A percentile compares a stretch with the other conserved stretches of the same genome.
Evolutionary conservation across 179 eudicot genomes (phyloP).

Genomic region (Nepenthes alata): DNA sequence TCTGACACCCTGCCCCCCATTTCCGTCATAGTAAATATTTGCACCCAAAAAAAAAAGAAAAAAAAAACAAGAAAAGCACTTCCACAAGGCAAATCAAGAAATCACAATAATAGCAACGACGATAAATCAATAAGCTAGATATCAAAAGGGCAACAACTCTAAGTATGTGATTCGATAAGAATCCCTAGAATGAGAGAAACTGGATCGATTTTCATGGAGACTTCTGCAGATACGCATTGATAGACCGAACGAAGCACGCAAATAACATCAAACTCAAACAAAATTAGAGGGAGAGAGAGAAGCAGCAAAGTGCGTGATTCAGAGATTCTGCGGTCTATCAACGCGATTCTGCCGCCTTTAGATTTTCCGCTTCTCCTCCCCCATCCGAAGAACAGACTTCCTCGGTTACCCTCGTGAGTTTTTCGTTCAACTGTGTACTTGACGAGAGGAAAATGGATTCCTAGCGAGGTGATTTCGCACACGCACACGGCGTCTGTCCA

Average conservation of each 20-base stretch:
- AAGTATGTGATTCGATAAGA: neutral
- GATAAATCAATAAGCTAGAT: neutral
- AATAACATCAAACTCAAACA: slow-evolving; percentile 6
- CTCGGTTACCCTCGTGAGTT: too few relatives aligned
- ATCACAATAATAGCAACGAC: neutral
- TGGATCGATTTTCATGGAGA: slow-evolving; percentile 9
- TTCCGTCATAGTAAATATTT: slow-evolving; percentile 1
- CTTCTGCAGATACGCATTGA: slow-evolving; percentile 58
- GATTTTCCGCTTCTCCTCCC: slow-evolving; percentile 4
- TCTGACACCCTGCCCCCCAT: slow-evolving; percentile 7
- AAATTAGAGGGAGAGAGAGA: neutral
- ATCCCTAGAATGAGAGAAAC: neutral
- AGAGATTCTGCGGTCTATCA: slow-evolving; percentile 76
- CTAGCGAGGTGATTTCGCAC: too few relatives aligned
- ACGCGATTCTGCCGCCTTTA: slow-evolving; percentile 57
- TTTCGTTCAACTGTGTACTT: too few relatives aligned
- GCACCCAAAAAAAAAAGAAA: neutral
- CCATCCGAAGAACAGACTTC: too few relatives aligned
- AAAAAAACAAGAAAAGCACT: slow-evolving; percentile 4
- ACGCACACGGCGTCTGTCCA: too few relatives aligned
- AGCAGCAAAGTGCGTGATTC: slow-evolving; percentile 45
- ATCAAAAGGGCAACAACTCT: neutral
- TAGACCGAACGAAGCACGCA: slow-evolving; percentile 98
- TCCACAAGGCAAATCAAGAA: slow-evolving; percentile 8
- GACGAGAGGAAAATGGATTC: too few relatives aligned